Evolutionary conservation across 2,329 filamentous ascomycete genomes (phyloP), one percentile per base, ranked within the genome.

Genomic region (Colletotrichum karsti): DNA sequence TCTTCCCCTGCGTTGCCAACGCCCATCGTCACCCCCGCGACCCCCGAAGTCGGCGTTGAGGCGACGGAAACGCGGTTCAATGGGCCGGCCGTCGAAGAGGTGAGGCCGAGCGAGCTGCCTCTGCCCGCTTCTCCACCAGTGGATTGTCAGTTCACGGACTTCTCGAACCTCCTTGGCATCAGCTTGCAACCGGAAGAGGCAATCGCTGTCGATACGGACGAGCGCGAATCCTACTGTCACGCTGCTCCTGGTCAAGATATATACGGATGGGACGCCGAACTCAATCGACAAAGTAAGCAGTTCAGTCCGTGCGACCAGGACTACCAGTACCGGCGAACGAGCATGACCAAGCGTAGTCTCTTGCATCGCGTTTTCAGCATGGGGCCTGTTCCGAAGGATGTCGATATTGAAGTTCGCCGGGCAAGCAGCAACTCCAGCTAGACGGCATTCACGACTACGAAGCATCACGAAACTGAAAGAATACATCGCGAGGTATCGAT

Each of bases 221-320:
- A 76, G 6, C 75, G 75, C 1, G 75, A 75, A 5, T 57, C 74
- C 5, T 76, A 74, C 46, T 74, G 70, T 6, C 72, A 70, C 55
- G 66, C 73, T 8, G 73, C 73, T 13, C 75, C 76, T 4, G 75
- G 75, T 6, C 74, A 78, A 2, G 85, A 88, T 62, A 71, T 81
- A 5, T 88, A 88, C 63, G 86, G 86, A 12, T 88, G 86, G 86
- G 85, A 88, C 66, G 84, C 84, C 9, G 84, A 84, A 70, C 77
- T 83, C 20, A 78, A 81, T 9, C 76, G 77, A 22, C 75, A 73
- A 48, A 63, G 58, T 22, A 59, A 30, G 44, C 63, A 50, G 12
- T 54, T 28, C 18, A 58, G 64, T n/a, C 60, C 53, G 7, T 64
- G 39, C 37, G 57, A 66, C 35, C 73, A 73, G 20, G 58, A 73